Evolutionary conservation across 306 rosid species (phyloP), one percentile per base, ranked within the genome.

Genomic region (Fragaria iinumae): DNA sequence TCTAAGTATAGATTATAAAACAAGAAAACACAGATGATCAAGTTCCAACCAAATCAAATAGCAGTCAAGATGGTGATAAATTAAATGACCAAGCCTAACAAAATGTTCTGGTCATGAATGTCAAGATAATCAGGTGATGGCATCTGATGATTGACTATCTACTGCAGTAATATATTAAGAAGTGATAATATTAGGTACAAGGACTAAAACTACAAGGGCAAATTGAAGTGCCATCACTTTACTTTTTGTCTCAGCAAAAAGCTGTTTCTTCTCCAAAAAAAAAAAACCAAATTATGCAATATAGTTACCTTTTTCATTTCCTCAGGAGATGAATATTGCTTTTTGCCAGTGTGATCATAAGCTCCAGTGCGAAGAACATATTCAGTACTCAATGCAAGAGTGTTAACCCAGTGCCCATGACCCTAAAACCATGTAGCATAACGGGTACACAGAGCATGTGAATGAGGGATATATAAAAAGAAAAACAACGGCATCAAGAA

Each of bases 301-400:
- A 39, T 41, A 65, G 11, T 76, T 82, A 95, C 97, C 93, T 89
- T 85, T 84, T 92, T 86, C 91, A 92, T 90, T 87, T 95, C 96
- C 77, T 89, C 97, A 0, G 97, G 86, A 74, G 99, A 86, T 57
- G 93, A 87, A 80, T 71, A 87, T 29, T 84, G 90, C 86, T 92
- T 43, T 43, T 43, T 92, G 76, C 90, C 85, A n/a, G 97, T 90
- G 87, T 95, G 97, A 84, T 95, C 97, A 86, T 83, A 95, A 68
- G 97, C 96, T 71, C 99, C 97, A 8, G 97, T 95, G 57, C 97
- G 96, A 77, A 95, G 96, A 80, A 92, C 97, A 83, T 89, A 95
- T 77, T 95, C 97, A 0, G 99, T 92, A 84, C 99, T 95, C 83
- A 95, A 81, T 74, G 99, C 97, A 81, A 95, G 90, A 79, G 97